Conservation (phyloP, 495 filamentous ascomycete genomes). For the Podospora fimiseda region DNA sequence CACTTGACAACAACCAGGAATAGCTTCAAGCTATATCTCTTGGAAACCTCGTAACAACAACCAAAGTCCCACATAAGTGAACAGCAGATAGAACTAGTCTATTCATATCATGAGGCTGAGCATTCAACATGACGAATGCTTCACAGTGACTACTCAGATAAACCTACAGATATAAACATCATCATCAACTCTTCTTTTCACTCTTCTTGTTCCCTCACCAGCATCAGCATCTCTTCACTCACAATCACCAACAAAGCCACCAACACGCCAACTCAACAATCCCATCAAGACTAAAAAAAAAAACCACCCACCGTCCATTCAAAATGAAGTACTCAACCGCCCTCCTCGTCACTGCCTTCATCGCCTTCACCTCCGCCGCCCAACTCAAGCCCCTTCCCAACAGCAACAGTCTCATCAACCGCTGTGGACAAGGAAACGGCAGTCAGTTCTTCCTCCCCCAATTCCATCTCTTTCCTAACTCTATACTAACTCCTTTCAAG, state of each 20-base stretch:
- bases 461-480: not conserved
- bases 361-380: constrained; percentile 30
- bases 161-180: not conserved
- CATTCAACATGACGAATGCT: too few species aligned
- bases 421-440: constrained; percentile 29
- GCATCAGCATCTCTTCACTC: not conserved
- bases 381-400: constrained; percentile 31
- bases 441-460: constrained; percentile 15
- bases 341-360: constrained; percentile 30
- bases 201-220: not conserved
- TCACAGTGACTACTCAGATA: not conserved
- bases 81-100: too few species aligned
- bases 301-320: constrained; percentile 6
- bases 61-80: too few species aligned
- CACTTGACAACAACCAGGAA: too few species aligned
- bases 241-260: not conserved
- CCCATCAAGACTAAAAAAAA: too few species aligned
- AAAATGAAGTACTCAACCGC: constrained; percentile 38
- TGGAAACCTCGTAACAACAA: too few species aligned
- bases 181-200: not conserved
- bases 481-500: constrained; percentile 1
- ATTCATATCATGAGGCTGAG: too few species aligned
- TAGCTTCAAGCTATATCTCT: too few species aligned
- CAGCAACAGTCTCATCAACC: constrained; percentile 27
- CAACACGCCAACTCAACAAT: not conserved